These are phyloP conservation scores for Ilyonectria destructans DNA, from an alignment of 2,329 filamentous ascomycete species.

Conservation along the genomic window DNA sequence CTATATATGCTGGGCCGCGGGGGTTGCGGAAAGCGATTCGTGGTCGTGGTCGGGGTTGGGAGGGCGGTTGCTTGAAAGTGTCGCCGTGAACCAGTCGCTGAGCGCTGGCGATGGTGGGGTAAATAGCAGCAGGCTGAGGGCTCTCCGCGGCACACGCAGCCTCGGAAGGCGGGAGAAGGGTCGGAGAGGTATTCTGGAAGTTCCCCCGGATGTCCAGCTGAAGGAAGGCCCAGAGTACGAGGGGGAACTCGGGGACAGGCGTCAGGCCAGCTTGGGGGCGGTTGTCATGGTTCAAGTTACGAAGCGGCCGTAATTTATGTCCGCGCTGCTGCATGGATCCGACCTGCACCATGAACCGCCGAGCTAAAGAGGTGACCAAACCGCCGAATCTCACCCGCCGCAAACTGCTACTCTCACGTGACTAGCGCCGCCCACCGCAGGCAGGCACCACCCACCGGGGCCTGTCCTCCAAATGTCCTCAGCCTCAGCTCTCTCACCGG, in stretches of 20 bases:
- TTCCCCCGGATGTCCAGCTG: slow-evolving; percentile 35
- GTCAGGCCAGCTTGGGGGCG: slow-evolving; percentile 35
- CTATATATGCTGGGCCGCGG: background rate
- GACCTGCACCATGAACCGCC: slow-evolving; percentile 35
- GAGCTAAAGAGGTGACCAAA: slow-evolving; percentile 44
- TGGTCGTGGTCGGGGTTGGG: background rate
- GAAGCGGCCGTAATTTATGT: slow-evolving; percentile 47
- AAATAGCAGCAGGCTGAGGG: slow-evolving; percentile 15
- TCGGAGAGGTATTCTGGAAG: background rate
- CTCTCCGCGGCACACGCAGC: background rate
- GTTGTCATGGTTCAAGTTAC: slow-evolving; percentile 47
- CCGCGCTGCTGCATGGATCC: slow-evolving; percentile 27
- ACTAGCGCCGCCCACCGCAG: background rate
- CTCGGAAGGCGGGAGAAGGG: background rate
- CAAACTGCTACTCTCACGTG: slow-evolving; percentile 15
- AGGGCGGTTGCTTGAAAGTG: slow-evolving; percentile 7
- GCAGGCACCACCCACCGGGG: background rate
- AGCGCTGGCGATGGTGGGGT: slow-evolving; percentile 29
- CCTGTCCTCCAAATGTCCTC: background rate
- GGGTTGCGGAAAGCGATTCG: background rate
- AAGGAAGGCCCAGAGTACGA: slow-evolving; percentile 25
- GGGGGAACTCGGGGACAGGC: slow-evolving; percentile 34
- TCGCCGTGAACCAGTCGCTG: background rate
- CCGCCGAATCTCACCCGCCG: slow-evolving; percentile 21
- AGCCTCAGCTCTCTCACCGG: background rate